These are phyloP conservation scores for Botrytis fabae DNA, from an alignment of 2,329 filamentous ascomycete species.

Conservation along the genomic window DNA sequence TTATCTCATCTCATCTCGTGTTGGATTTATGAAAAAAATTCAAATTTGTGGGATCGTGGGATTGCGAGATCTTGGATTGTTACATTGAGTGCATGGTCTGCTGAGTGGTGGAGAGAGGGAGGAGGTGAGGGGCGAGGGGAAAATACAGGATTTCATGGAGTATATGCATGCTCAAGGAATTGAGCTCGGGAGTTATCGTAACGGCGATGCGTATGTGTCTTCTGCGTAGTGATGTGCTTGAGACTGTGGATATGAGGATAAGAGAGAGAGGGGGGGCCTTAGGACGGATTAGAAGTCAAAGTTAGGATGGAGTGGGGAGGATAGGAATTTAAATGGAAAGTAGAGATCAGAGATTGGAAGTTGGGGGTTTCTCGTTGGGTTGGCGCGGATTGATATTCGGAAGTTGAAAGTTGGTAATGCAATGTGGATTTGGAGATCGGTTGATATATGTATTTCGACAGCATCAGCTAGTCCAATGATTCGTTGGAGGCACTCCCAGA, in stretches of 20 bases:
- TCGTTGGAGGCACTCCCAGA: background rate
- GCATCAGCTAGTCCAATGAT: background rate
- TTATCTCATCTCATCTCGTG: background rate
- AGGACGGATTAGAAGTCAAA: background rate
- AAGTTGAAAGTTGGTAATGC: background rate
- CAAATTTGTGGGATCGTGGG: background rate
- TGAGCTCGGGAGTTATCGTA: slow-evolving; percentile 2
- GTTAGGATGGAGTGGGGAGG: background rate
- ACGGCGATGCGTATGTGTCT: background rate
- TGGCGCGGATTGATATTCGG: background rate
- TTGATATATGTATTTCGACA: background rate
- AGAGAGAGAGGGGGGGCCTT: background rate
- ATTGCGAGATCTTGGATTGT: background rate
- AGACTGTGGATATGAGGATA: background rate
- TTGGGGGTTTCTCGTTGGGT: background rate
- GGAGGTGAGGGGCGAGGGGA: background rate
- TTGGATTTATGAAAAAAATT: background rate
- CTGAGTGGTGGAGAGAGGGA: background rate
- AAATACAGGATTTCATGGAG: background rate
- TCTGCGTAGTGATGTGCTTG: background rate
- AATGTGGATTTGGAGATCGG: background rate
- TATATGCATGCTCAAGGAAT: background rate
- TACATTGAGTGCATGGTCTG: background rate
- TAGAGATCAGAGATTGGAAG: background rate
- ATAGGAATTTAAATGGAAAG: background rate